These are phyloP conservation scores for Phaeosphaeriaceae sp. DNA, from an alignment of 2,329 filamentous ascomycete species.

Conservation along the genomic window DNA sequence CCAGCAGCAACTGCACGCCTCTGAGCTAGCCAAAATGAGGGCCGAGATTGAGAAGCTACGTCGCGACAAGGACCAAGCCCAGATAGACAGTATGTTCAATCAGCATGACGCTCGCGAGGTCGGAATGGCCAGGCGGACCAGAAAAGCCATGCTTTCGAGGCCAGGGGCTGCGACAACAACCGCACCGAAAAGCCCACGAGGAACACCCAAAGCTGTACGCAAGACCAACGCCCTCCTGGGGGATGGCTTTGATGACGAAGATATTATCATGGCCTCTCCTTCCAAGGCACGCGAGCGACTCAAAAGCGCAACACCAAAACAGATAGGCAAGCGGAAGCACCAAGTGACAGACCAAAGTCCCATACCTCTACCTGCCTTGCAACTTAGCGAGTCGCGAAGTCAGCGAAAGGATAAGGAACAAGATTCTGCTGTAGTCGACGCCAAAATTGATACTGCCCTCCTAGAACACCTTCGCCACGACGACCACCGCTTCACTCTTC, in stretches of 20 bases:
- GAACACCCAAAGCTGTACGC: slow-evolving; percentile 67
- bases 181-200: slow-evolving; percentile 43
- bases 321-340: slow-evolving; percentile 71
- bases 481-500: slow-evolving; percentile 51
- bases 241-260: slow-evolving; percentile 78
- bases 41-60: slow-evolving; percentile 68
- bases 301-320: slow-evolving; percentile 66
- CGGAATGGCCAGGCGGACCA: slow-evolving; percentile 52
- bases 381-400: slow-evolving; percentile 48
- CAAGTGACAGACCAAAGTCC: slow-evolving; percentile 68
- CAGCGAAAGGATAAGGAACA: slow-evolving; percentile 48
- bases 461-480: slow-evolving; percentile 47
- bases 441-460: slow-evolving; percentile 35
- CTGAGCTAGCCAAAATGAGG: slow-evolving; percentile 69
- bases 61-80: slow-evolving; percentile 68
- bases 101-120: slow-evolving; percentile 72
- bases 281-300: slow-evolving; percentile 56
- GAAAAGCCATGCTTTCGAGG: slow-evolving; percentile 28
- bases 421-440: not conserved
- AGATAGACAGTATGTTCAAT: slow-evolving; percentile 75
- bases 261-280: slow-evolving; percentile 63
- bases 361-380: slow-evolving; percentile 60
- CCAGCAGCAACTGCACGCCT: slow-evolving; percentile 67
- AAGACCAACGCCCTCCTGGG: slow-evolving; percentile 64
- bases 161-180: slow-evolving; percentile 23